Base-by-base conservation (phyloP, 192 early-diverging fungal species). In the Podila verticillata region DNA sequence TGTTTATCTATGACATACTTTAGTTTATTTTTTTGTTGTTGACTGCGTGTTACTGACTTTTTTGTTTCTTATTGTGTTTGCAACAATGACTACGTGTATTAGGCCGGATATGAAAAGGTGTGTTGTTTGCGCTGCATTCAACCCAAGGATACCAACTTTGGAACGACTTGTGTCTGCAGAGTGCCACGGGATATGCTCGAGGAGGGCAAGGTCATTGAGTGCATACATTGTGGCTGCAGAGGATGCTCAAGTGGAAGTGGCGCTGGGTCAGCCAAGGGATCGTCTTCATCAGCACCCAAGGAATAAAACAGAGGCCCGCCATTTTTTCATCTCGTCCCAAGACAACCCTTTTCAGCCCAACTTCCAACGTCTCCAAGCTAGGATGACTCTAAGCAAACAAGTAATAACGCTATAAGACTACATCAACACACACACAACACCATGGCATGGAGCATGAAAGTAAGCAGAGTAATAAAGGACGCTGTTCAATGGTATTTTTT, bases 81-180 rank as follows among this genome's bases (percentile, higher is more conserved):
- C 39, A 15, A n/a, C n/a, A 15, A 44, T 15, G 39, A 44, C 36
- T 39, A 39, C 10, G 10, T 13, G 10, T 44, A 7, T 15, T 84
- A 94, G 91, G 87, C 91, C 59, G 97, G 97, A 34, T 99, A 95
- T 81, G 98, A 99, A 80, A 96, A 97, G 74, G 88, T 99, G 39
- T 99, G 98, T 75, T 99, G 98, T 74, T 73, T 99, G 70, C 88
- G 95, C 63, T 99, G 98, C 79, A 97, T 99, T 68, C 98, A 99
- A 70, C 92, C 96, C 57, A 92, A 90, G 68, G 98, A 99, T 71
- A 99, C 97, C 17, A 98, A 97, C 82, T 98, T 94, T 87, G 96
- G 97, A 30, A 99, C 98, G 0, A 95, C 94, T 3, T 99, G 98
- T 81, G 92, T 98, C 7, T 99, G 98, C 87, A 91, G 98, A 48